Base-by-base conservation (phyloP, 371 early-diverging fungal genomes). In the Mucor ambiguus region DNA sequence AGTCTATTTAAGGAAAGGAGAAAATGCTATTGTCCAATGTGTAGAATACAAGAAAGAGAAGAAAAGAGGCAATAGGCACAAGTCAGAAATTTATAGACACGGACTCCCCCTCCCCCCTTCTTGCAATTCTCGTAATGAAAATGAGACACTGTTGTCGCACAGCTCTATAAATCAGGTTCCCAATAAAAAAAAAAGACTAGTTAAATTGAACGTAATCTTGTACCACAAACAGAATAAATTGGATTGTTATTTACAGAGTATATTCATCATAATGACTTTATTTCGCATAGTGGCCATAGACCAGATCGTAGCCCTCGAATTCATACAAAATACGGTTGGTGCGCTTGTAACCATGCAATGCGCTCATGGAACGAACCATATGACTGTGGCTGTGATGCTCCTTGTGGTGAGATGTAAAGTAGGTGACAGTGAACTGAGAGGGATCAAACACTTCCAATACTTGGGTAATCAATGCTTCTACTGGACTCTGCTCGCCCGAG, bases 381-480 rank as follows among this genome's bases (percentile, higher is more conserved):
- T 83, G 80, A 59, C 67, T 26, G 8, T 64, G 64, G 57, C 62
- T 60, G 67, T 74, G 79, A 64, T 74, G 81, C 65, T 78, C 75
- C 46, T 66, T 64, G 58, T 83, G 66, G 49, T 83, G 81, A 44
- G 88, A 85, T 58, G 85, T 83, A 75, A 96, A 96, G 66, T 94
- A 77, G 9, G 98, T 94, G 11, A 93, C 92, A 57, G 90, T 91
- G 72, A 95, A 94, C 48, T 79, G 82, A 26, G 86, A 84, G 3
- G 96, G 96, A 46, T 90, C 84, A 84, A 96, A 96, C 38, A 92
- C 81, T 49, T 83, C 75, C 43, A 93, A 85, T 22, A 96, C 95
- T 63, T 89, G 82, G 60, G 82, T 75, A 58, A 97, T 88, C 52
- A 93, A 82, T 37, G 84, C 68, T 66, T 89, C 81, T 58, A 69